phyloP scores from a whole-genome alignment of 179 eudicot genomes.

The Silene coronaria region DNA sequence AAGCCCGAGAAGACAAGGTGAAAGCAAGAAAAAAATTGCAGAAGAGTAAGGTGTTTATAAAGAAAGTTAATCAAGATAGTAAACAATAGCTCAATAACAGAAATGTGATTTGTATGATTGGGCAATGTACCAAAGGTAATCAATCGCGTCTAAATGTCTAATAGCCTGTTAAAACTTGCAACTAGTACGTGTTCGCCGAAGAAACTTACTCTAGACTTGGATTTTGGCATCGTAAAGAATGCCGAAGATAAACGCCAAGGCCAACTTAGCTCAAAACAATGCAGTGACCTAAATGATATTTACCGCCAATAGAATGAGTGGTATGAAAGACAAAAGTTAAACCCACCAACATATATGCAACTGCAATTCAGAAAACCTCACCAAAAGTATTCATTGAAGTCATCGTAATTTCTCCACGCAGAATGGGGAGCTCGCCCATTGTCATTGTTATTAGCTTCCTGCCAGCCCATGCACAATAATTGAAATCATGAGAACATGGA shows the following conservation, averaged over 20 bases:
- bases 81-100: background rate
- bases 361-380: constrained; percentile 25
- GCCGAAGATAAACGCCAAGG: constrained; percentile 75
- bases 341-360: background rate
- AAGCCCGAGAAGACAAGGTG: constrained; percentile 9
- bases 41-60: background rate
- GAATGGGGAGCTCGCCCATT: constrained; percentile 98
- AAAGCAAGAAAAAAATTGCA: background rate
- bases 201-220: constrained; percentile 60
- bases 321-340: background rate
- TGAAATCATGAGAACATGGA: constrained; percentile 1
- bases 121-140: background rate
- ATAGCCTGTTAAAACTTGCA: background rate
- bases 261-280: constrained; percentile 95
- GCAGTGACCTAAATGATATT: constrained; percentile 50
- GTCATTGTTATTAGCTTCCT: constrained; percentile 86
- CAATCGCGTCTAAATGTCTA: background rate
- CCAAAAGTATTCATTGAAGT: constrained; percentile 98
- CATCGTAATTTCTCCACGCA: constrained; percentile 98
- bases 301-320: constrained; percentile 1
- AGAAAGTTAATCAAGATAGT: background rate
- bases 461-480: constrained; percentile 15
- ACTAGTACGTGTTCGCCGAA: background rate
- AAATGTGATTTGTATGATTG: background rate
- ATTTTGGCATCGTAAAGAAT: constrained; percentile 68